Evolutionary conservation across 805 yeast genomes (phyloP).

Genomic region (Gaillardinia entomophila): DNA sequence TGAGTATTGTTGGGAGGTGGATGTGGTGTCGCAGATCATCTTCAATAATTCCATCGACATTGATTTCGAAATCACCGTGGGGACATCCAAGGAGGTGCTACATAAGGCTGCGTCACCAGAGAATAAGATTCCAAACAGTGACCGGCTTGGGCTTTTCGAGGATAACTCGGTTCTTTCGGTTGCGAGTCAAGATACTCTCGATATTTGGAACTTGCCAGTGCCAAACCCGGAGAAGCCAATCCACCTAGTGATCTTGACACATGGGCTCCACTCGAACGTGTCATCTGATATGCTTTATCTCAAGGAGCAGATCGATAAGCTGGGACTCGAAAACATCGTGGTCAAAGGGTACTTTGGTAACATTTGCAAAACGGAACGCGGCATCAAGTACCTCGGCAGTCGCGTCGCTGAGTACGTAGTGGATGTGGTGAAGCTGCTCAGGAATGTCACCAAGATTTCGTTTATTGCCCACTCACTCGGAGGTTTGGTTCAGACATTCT

Average conservation of each 20-base stretch:
- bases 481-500: slow-evolving; percentile 87
- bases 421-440: slow-evolving; percentile 41
- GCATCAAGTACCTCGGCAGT: slow-evolving; percentile 77
- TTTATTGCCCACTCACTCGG: slow-evolving; percentile 93
- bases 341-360: slow-evolving; percentile 82
- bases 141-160: slow-evolving; percentile 23
- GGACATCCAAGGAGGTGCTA: slow-evolving; percentile 34
- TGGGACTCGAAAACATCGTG: slow-evolving; percentile 56
- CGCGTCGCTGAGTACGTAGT: slow-evolving; percentile 72
- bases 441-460: slow-evolving; percentile 58
- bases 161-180: slow-evolving; percentile 36
- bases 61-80: slow-evolving; percentile 57
- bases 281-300: slow-evolving; percentile 87
- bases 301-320: slow-evolving; percentile 68
- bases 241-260: slow-evolving; percentile 83
- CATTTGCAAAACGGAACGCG: slow-evolving; percentile 83
- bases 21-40: slow-evolving; percentile 73
- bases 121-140: slow-evolving; percentile 13
- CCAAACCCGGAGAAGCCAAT: slow-evolving; percentile 48
- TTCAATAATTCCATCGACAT: slow-evolving; percentile 67
- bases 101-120: slow-evolving; percentile 24
- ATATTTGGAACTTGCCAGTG: slow-evolving; percentile 69
- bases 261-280: slow-evolving; percentile 86
- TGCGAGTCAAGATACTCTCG: slow-evolving; percentile 52
- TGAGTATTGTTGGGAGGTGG: slow-evolving; percentile 69